Conservation (phyloP, 495 filamentous ascomycete species). For the Trichodelitschia bisporula region DNA sequence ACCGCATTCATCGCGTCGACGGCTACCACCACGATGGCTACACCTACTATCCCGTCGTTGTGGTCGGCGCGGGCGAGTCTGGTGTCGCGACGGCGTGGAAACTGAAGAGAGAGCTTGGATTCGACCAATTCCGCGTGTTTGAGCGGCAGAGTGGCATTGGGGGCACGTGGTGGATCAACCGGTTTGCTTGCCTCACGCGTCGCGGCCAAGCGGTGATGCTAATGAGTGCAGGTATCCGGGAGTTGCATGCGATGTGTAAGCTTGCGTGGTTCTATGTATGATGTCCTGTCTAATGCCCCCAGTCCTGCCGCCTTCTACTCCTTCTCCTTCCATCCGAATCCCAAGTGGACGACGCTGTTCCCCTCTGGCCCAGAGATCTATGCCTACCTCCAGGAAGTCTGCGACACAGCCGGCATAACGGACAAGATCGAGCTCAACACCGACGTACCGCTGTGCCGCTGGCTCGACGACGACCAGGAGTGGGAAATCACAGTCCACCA, state of each 20-base stretch:
- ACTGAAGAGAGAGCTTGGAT: constrained; percentile 30
- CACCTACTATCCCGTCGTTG: constrained; percentile 28
- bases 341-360: constrained; percentile 29
- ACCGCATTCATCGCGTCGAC: constrained; percentile 21
- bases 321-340: constrained; percentile 35
- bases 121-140: constrained; percentile 40
- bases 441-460: constrained; percentile 28
- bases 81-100: constrained; percentile 41
- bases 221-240: too few species aligned
- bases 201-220: too few species aligned
- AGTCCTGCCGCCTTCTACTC: constrained; percentile 29
- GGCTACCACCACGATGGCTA: constrained; percentile 24
- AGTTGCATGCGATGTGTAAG: constrained; percentile 20
- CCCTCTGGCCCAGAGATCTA: constrained; percentile 30
- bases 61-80: constrained; percentile 37
- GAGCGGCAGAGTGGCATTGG: constrained; percentile 35
- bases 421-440: constrained; percentile 35
- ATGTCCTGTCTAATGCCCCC: constrained; percentile 1
- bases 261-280: too few species aligned
- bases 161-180: constrained; percentile 44
- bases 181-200: constrained; percentile 31
- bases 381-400: constrained; percentile 33
- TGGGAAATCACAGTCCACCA: constrained; percentile 14
- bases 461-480: constrained; percentile 26
- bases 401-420: constrained; percentile 28